phyloP scores from a whole-genome alignment of 805 yeast species.

The Nakazawaea anatomiae region DNA sequence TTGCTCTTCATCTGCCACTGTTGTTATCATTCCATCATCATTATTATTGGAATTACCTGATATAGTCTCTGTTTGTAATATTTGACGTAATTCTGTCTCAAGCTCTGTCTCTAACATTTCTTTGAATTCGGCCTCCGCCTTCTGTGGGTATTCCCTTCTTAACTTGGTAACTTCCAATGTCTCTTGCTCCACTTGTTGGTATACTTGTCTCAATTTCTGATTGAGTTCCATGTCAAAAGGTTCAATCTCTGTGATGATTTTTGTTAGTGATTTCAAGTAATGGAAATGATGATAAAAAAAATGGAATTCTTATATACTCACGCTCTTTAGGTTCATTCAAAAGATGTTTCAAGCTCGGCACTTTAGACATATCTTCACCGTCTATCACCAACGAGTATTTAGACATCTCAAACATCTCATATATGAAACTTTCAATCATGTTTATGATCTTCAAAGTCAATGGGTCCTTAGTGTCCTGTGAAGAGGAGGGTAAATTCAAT shows the following conservation, averaged over 20 bases:
- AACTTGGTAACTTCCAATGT: slow-evolving; percentile 51
- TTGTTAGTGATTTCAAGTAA: background rate
- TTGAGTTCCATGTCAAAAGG: slow-evolving; percentile 67
- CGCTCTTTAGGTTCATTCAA: slow-evolving; percentile 18
- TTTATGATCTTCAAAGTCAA: slow-evolving; percentile 37
- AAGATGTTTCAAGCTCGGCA: slow-evolving; percentile 16
- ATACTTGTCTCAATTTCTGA: slow-evolving; percentile 48
- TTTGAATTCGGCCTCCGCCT: slow-evolving; percentile 31
- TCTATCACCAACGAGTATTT: slow-evolving; percentile 52
- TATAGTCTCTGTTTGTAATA: too few species aligned
- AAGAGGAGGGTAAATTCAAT: slow-evolving; percentile 36
- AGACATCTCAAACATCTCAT: slow-evolving; percentile 51
- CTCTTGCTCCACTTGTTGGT: slow-evolving; percentile 56
- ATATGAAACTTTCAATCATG: slow-evolving; percentile 38
- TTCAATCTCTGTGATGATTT: slow-evolving; percentile 37
- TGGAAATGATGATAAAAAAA: background rate
- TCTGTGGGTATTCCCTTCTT: slow-evolving; percentile 46
- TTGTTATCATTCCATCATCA: slow-evolving; percentile 11
- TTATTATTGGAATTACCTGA: too few species aligned
- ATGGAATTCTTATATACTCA: slow-evolving; percentile 8
- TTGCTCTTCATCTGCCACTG: background rate
- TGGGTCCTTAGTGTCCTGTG: slow-evolving; percentile 33
- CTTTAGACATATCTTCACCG: slow-evolving; percentile 36
- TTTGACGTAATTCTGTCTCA: background rate
- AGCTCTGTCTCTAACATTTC: slow-evolving; percentile 15